Evolutionary conservation across 2,329 filamentous ascomycete genomes (phyloP).

Genomic region (Trichoderma citrinoviride): DNA sequence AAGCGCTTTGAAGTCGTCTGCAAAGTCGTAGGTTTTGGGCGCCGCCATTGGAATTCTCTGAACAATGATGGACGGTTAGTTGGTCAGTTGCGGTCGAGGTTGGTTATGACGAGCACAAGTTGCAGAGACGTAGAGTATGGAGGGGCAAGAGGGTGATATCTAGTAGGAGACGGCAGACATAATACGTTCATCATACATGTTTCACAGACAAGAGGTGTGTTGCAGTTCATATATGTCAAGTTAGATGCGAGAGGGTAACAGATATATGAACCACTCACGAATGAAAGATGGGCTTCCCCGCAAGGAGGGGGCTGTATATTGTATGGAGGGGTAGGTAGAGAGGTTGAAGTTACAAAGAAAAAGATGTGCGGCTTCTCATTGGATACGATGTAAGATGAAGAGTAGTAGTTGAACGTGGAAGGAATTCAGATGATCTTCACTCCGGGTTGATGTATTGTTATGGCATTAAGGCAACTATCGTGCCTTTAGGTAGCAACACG

Average conservation of each 20-base stretch:
- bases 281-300: constrained; percentile 1
- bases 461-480: not conserved
- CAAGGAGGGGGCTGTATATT: not conserved
- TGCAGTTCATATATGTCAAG: too few relatives aligned
- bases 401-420: too few relatives aligned
- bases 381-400: not conserved
- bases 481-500: constrained; percentile 13
- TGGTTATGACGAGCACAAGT: not conserved
- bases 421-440: too few relatives aligned
- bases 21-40: constrained; percentile 35
- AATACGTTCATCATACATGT: not conserved
- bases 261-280: not conserved
- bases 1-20: constrained; percentile 38
- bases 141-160: not conserved
- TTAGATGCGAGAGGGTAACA: not conserved
- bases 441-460: not conserved
- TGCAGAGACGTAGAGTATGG: not conserved
- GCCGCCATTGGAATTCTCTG: constrained; percentile 26
- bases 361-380: too few relatives aligned
- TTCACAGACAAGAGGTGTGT: not conserved
- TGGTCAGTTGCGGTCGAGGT: not conserved
- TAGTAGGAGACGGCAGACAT: not conserved
- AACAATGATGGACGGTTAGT: not conserved
- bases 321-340: not conserved
- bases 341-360: not conserved